Evolutionary conservation across 75 land plant species (phyloP).

Genomic region (Adiantum capillusveneris): DNA sequence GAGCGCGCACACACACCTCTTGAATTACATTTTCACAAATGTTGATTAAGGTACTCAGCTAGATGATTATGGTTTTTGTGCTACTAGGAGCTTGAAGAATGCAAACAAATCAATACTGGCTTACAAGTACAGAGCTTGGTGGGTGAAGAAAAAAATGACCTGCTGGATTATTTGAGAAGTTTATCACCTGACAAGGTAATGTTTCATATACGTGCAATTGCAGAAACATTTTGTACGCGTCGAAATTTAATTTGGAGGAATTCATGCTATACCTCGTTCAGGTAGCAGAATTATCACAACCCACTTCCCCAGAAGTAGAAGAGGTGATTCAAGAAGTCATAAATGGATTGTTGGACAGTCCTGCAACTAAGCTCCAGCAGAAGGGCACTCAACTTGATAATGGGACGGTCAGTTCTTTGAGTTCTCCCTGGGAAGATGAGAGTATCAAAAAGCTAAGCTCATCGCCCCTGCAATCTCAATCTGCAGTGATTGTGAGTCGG

Average conservation of each 20-base stretch:
- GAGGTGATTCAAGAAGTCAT: constrained; percentile 42
- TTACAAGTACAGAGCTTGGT: constrained; percentile 76
- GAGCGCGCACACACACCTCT: no score
- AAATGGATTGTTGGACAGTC: constrained; percentile 17
- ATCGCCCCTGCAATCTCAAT: constrained; percentile 43
- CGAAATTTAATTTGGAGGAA: no score
- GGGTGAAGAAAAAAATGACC: constrained; percentile 82
- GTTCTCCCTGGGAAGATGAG: neutral
- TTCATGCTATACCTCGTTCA: constrained; percentile 3
- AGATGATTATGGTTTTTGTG: neutral
- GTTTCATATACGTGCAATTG: neutral
- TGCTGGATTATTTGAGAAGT: constrained; percentile 76
- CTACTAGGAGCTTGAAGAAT: constrained; percentile 65
- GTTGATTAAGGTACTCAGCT: no score
- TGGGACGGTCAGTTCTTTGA: constrained; percentile 2
- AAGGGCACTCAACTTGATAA: constrained; percentile 11
- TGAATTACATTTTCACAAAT: no score
- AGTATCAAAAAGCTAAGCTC: constrained; percentile 42
- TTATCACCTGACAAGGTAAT: constrained; percentile 80
- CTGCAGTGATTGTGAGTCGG: constrained; percentile 17
- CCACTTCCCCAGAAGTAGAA: constrained; percentile 48
- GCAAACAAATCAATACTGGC: constrained; percentile 60
- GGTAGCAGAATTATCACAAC: constrained; percentile 44
- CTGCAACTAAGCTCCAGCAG: constrained; percentile 14
- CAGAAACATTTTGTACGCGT: no score